A percentile compares a stretch with the other conserved stretches of the same genome.
Conservation (phyloP, 2,329 filamentous ascomycete species). For the Neofusicoccum kwambonambiense region DNA sequence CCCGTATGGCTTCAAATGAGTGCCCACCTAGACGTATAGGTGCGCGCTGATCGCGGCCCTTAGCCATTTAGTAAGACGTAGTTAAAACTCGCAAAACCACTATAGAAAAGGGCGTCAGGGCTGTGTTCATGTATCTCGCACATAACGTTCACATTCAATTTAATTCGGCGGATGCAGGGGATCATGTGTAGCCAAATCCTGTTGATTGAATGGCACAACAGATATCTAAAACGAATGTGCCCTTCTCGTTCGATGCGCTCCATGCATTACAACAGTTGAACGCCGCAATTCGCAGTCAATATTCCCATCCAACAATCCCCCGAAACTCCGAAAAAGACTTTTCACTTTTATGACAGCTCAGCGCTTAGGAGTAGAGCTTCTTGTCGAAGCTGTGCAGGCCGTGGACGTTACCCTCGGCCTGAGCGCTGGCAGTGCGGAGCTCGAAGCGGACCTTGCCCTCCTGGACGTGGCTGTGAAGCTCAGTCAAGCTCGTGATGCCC, state of each 20-base stretch:
- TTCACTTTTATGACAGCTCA: conserved; percentile 1
- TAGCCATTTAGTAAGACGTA: no score
- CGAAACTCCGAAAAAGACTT: conserved; percentile 16
- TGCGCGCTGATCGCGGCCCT: no score
- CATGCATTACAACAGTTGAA: neutral
- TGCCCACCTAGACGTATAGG: no score
- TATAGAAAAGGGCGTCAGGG: no score
- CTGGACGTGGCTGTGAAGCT: conserved; percentile 72
- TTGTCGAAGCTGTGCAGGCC: conserved; percentile 98
- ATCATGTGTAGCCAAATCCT: neutral
- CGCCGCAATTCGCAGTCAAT: neutral
- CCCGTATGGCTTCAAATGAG: no score
- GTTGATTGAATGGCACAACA: neutral
- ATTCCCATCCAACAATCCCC: conserved; percentile 12
- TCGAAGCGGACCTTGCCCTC: conserved; percentile 84
- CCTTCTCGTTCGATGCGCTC: neutral
- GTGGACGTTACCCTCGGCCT: conserved; percentile 95
- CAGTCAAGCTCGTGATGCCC: conserved; percentile 75
- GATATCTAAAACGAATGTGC: neutral
- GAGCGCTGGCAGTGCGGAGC: conserved; percentile 87
- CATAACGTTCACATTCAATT: no score
- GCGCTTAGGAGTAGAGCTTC: conserved; percentile 85
- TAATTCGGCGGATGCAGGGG: neutral
- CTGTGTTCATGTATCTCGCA: no score
- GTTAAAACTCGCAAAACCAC: no score